Conservation (phyloP, 2,329 filamentous ascomycete genomes). For the Podosphaera fusca region DNA sequence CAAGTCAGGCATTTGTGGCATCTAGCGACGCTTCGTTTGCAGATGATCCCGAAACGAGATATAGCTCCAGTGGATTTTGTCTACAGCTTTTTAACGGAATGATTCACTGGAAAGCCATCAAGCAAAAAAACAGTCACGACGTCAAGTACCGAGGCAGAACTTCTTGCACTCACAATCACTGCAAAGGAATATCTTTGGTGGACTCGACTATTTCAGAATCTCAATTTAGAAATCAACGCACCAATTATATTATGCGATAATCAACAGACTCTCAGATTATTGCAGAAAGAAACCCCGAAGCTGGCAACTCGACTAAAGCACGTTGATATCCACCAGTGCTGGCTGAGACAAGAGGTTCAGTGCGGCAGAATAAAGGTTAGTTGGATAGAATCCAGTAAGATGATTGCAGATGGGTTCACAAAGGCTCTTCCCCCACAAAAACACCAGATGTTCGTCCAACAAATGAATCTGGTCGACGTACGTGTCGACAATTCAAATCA, state of each 20-base stretch:
- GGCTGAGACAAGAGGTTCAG: constrained; percentile 8
- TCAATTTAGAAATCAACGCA: neutral
- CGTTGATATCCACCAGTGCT: neutral
- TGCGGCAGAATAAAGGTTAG: constrained; percentile 1
- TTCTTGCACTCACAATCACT: no score
- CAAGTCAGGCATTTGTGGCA: no score
- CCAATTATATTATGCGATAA: neutral
- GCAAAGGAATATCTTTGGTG: neutral
- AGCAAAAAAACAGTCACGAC: no score
- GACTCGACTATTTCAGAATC: neutral
- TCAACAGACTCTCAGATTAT: neutral
- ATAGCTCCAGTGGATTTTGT: no score
- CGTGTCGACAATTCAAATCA: neutral
- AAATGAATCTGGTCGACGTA: neutral
- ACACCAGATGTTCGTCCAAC: neutral
- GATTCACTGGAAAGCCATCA: no score
- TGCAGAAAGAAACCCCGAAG: constrained; percentile 1
- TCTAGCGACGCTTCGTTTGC: no score
- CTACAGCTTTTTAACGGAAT: no score
- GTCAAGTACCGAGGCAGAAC: no score
- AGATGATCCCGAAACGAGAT: no score
- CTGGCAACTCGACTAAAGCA: neutral
- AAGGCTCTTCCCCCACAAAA: neutral
- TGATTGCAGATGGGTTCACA: neutral
- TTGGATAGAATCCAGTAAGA: constrained; percentile 1